Evolutionary conservation across 495 filamentous ascomycete genomes (phyloP).

Genomic region (Evernia prunastri): DNA sequence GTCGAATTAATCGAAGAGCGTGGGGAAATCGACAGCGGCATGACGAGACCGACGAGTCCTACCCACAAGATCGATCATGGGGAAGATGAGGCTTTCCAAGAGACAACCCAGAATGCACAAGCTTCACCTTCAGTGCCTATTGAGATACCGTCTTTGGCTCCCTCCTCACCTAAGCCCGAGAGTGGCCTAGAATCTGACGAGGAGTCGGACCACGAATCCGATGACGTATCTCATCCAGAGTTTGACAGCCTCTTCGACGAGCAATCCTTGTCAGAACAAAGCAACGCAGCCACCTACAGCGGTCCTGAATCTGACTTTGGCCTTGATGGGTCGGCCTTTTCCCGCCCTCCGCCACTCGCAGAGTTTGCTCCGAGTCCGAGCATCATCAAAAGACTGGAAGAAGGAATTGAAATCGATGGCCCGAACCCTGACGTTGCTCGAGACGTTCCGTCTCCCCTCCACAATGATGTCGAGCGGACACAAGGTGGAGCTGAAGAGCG

Average conservation of each 20-base stretch:
- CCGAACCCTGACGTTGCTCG: not conserved
- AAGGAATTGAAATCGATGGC: not conserved
- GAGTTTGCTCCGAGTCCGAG: not conserved
- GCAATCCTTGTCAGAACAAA: not conserved
- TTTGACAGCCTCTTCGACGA: not conserved
- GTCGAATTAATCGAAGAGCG: not conserved
- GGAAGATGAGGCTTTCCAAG: not conserved
- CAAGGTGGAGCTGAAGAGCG: not conserved
- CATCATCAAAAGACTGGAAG: not conserved
- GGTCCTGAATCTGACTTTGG: conserved; percentile 8
- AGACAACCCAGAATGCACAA: not conserved
- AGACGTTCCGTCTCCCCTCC: conserved; percentile 13
- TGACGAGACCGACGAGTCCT: not conserved
- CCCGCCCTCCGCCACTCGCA: conserved; percentile 1
- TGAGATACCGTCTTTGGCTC: not conserved
- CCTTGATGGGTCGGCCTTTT: conserved; percentile 11
- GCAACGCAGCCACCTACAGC: conserved; percentile 4
- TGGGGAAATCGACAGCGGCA: not conserved
- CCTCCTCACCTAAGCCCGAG: not conserved
- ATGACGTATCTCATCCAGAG: not conserved
- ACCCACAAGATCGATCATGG: not conserved
- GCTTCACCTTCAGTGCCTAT: not conserved
- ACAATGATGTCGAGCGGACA: conserved; percentile 27
- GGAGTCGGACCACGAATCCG: not conserved
- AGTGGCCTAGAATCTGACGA: not conserved